Conservation (phyloP, 2,329 filamentous ascomycete species). For the Pseudocercospora pini-densiflorae region DNA sequence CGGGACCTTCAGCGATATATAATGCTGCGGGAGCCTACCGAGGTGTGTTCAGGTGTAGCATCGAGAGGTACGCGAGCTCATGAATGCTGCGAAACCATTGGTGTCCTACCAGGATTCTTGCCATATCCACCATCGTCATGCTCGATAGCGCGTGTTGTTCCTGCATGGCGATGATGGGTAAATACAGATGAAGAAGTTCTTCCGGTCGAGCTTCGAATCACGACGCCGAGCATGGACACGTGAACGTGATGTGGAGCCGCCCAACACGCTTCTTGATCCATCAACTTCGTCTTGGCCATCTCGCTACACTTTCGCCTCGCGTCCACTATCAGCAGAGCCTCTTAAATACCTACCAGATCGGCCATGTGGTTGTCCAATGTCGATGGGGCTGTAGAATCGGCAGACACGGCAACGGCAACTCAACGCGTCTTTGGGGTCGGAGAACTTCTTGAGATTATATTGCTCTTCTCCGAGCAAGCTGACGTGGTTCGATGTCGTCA, state of each 20-base stretch:
- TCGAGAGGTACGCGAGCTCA: background rate
- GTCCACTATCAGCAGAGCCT: background rate
- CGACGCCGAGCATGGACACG: conserved; percentile 12
- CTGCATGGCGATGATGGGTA: conserved; percentile 4
- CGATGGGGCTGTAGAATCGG: background rate
- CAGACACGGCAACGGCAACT: conserved; percentile 18
- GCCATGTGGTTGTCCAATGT: conserved; percentile 10
- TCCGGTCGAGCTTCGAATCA: conserved; percentile 16
- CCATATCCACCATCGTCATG: conserved; percentile 1
- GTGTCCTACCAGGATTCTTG: background rate
- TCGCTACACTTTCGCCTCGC: conserved; percentile 3
- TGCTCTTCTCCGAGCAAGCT: conserved; percentile 16
- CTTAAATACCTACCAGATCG: conserved; percentile 2
- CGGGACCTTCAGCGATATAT: background rate
- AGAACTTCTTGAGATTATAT: conserved; percentile 28
- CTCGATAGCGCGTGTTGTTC: conserved; percentile 2
- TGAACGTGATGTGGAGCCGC: conserved; percentile 19
- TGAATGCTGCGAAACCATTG: background rate
- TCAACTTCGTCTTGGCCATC: background rate
- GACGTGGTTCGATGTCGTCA: conserved; percentile 27
- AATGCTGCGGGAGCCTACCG: background rate
- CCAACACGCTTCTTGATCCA: background rate
- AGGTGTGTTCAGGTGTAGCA: too few species aligned
- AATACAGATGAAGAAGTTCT: background rate
- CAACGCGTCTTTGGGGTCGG: conserved; percentile 26